Evolutionary conservation across 2,329 filamentous ascomycete species (phyloP).

Genomic region (Exserohilum rostratum): DNA sequence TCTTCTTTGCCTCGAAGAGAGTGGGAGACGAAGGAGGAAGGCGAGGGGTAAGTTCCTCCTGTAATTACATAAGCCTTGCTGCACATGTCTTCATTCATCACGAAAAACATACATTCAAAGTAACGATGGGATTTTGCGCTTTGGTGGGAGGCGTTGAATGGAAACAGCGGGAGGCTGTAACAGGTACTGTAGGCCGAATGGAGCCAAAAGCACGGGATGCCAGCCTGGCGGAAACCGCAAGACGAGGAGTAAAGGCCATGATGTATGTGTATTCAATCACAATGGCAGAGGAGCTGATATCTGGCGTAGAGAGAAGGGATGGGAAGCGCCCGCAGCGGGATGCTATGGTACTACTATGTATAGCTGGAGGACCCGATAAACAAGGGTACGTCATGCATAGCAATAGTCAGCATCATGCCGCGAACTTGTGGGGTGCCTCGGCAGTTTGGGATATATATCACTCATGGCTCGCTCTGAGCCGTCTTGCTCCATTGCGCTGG

Average conservation of each 20-base stretch:
- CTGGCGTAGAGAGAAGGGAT: constrained; percentile 25
- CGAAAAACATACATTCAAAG: constrained; percentile 38
- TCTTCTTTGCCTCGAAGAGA: constrained; percentile 82
- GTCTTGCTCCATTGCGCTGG: neutral
- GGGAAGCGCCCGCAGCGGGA: constrained; percentile 21
- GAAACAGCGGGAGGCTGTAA: constrained; percentile 34
- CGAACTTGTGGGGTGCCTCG: neutral
- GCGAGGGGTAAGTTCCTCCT: constrained; percentile 70
- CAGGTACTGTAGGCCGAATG: constrained; percentile 27
- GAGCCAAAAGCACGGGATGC: constrained; percentile 41
- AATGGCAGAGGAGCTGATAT: constrained; percentile 12
- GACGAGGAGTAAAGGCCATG: constrained; percentile 36
- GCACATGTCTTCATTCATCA: neutral
- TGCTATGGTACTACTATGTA: constrained; percentile 5
- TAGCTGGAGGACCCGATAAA: constrained; percentile 15
- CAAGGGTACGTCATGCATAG: constrained; percentile 17
- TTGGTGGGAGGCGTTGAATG: constrained; percentile 37
- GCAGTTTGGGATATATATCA: neutral
- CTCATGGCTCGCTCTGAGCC: neutral
- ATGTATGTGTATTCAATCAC: constrained; percentile 21
- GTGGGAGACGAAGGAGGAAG: constrained; percentile 73
- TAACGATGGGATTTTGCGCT: constrained; percentile 49
- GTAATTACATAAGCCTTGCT: constrained; percentile 14
- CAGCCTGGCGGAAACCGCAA: constrained; percentile 39
- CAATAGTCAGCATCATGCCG: constrained; percentile 3